phyloP scores from a whole-genome alignment of 257 asterid species.

The Fraxinus americana region DNA sequence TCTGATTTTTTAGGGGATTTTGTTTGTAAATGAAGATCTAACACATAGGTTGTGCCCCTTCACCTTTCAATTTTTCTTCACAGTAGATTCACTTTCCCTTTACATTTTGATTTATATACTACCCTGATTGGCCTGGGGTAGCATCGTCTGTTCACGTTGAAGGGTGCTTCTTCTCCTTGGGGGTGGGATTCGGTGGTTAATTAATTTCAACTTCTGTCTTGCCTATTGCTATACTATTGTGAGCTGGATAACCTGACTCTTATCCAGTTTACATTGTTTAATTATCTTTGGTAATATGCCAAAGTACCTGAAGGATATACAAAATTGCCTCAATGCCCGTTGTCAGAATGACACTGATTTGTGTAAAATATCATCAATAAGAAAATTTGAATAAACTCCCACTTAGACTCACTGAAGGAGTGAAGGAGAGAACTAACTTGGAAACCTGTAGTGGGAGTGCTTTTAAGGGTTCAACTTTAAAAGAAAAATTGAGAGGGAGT shows the following conservation, averaged over 20 bases:
- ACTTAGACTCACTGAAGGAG: not conserved
- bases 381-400: not conserved
- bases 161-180: not conserved
- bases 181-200: not conserved
- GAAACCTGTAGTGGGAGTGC: not conserved
- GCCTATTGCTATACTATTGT: not conserved
- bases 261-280: not conserved
- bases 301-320: not conserved
- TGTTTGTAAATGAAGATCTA: slow-evolving; percentile 11
- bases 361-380: not conserved
- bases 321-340: not conserved
- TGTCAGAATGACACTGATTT: not conserved
- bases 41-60: not conserved
- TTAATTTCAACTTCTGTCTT: not conserved
- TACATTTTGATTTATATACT: not conserved
- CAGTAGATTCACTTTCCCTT: not conserved
- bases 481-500: slow-evolving; percentile 4
- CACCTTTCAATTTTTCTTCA: not conserved
- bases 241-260: not conserved
- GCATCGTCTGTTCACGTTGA: not conserved
- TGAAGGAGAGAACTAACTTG: not conserved
- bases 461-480: not conserved
- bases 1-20: slow-evolving; percentile 1
- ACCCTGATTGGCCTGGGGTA: not conserved
- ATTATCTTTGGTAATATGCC: not conserved